Conservation (phyloP, 176 grass and related monocot species). For the Puya raimondii region DNA sequence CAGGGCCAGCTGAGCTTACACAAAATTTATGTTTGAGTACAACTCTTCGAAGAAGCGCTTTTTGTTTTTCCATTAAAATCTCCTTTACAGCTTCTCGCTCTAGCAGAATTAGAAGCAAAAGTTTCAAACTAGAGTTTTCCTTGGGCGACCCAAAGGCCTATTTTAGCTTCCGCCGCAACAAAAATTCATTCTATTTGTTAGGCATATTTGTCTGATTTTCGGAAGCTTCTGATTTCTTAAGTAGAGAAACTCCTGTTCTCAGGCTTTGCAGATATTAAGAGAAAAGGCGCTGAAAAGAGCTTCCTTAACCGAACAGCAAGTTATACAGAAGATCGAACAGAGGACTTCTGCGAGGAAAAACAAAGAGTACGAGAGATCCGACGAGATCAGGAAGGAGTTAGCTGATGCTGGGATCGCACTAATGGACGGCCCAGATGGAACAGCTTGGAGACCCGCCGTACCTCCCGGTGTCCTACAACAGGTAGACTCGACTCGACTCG, state of each 20-base stretch:
- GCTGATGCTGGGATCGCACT: conserved; percentile 52
- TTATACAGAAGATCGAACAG: conserved; percentile 73
- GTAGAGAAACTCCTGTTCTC: not conserved
- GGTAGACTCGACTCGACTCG: conserved; percentile 17
- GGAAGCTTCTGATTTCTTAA: not conserved
- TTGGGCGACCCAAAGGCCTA: too few relatives aligned
- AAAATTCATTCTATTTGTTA: too few relatives aligned
- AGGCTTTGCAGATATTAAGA: conserved; percentile 64
- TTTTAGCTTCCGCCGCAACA: too few relatives aligned
- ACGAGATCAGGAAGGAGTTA: conserved; percentile 71
- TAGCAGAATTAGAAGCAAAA: too few relatives aligned
- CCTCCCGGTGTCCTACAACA: conserved; percentile 31
- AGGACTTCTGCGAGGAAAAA: conserved; percentile 58
- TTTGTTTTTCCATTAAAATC: too few relatives aligned
- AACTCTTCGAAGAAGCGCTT: too few relatives aligned
- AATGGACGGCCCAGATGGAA: conserved; percentile 70
- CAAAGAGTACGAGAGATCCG: conserved; percentile 61
- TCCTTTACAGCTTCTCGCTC: too few relatives aligned
- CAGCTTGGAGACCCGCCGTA: conserved; percentile 59
- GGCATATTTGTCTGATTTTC: not conserved
- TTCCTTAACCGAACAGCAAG: conserved; percentile 48
- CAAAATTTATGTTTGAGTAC: too few relatives aligned
- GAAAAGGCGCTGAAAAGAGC: conserved; percentile 58
- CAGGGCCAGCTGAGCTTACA: too few relatives aligned
- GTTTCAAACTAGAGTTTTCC: too few relatives aligned